These are phyloP conservation scores for Pyracantha coccinea DNA, from an alignment of 331 rosid genomes.

Conservation along the genomic window DNA sequence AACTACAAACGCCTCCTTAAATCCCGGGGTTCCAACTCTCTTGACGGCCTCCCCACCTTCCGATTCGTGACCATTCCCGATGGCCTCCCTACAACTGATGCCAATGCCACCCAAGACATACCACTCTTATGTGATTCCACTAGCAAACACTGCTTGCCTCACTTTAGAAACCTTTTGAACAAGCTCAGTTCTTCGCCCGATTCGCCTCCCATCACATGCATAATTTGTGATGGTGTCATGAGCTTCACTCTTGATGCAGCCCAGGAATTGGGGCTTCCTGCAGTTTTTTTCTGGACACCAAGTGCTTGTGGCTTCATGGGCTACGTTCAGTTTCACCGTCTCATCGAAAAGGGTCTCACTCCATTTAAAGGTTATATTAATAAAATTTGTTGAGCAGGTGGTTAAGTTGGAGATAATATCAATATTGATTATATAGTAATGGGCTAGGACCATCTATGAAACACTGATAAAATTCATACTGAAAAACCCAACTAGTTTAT, in stretches of 20 bases:
- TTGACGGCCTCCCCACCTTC: conserved; percentile 3
- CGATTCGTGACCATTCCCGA: conserved; percentile 4
- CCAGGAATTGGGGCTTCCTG: conserved; percentile 2
- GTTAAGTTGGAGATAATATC: too few species aligned
- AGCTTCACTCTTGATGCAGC: conserved; percentile 4
- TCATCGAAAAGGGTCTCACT: neutral
- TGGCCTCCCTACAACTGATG: conserved; percentile 13
- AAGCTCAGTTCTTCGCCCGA: neutral
- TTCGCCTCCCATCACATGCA: conserved; percentile 4
- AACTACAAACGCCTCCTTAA: conserved; percentile 2
- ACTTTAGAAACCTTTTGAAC: neutral
- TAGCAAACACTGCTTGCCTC: neutral
- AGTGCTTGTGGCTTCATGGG: conserved; percentile 26
- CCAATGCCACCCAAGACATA: conserved; percentile 18
- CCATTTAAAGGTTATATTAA: conserved; percentile 10
- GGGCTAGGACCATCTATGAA: too few species aligned
- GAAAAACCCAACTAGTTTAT: too few species aligned
- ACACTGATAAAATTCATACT: too few species aligned
- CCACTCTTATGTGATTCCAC: conserved; percentile 6
- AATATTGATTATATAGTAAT: too few species aligned
- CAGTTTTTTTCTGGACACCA: conserved; percentile 5
- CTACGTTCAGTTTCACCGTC: neutral
- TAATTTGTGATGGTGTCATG: conserved; percentile 9
- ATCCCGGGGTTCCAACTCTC: conserved; percentile 6
- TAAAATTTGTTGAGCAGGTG: neutral